Evolutionary conservation across 2,329 filamentous ascomycete species (phyloP), one percentile per base, ranked within the genome.

Genomic region (Fonsecaea pugnacius): DNA sequence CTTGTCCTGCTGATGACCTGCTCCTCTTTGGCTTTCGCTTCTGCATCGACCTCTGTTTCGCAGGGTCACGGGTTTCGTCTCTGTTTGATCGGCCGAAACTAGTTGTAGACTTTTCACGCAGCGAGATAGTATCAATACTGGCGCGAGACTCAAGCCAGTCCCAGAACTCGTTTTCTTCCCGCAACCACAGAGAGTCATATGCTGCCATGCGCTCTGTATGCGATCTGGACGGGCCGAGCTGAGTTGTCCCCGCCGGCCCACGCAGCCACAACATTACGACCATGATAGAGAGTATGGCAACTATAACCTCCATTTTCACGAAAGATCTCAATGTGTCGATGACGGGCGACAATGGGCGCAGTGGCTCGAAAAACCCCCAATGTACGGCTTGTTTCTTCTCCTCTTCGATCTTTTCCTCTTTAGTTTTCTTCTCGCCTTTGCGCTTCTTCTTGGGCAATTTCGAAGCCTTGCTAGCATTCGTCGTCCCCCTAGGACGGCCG

Each of bases 121-220:
- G 76, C 16, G 76, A 72, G 54, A 80, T 73, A 3, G 81, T 80
- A 62, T 92, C 89, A 74, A 95, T 80, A 1, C 91, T 90, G 1
- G 92, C 88, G 18, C 93, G 85, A 71, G 96, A 91, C 75, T 97
- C 93, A 4, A 97, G 80, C 93, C 93, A 97, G 63, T 91, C 89
- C 93, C 93, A 97, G 9, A 97, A 80, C 71, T 95, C 91, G 69
- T 86, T 91, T 75, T 97, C 93, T 75, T 97, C 92, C 46, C 87
- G 83, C 38, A 87, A 84, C 93, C 94, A 99, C 73, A 98, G 90
- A 77, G 96, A 91, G 70, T 98, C 93, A 75, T 97, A 98, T 0
- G 91, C 92, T 1, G 89, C 87, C 16, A 92, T 79, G 5, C 92
- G 86, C 61, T 93, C 87, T 0, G 90, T 84, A 3, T 79, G 73